Evolutionary conservation across 2,329 filamentous ascomycete species (phyloP).

Genomic region (Xylaria sp.): DNA sequence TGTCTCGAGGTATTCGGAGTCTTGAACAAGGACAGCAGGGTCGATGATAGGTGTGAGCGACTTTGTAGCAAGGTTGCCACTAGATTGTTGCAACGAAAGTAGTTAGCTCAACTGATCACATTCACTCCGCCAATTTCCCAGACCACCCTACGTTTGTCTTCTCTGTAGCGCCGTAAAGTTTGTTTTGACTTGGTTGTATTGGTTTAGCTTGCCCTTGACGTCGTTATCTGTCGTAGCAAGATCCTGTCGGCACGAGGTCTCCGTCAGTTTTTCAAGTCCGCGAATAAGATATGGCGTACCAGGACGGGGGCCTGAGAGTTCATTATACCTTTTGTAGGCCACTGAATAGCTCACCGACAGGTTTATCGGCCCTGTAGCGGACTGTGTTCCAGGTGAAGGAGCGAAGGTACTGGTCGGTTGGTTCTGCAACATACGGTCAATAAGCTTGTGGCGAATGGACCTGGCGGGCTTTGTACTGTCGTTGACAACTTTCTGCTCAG

Average conservation of each 20-base stretch:
- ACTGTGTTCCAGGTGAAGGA: constrained; percentile 97
- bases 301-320: neutral
- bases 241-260: constrained; percentile 66
- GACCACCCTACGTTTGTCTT: constrained; percentile 77
- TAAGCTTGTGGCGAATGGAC: constrained; percentile 37
- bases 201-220: constrained; percentile 91
- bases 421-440: constrained; percentile 68
- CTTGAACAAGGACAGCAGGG: constrained; percentile 80
- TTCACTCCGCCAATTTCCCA: neutral
- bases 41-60: constrained; percentile 91
- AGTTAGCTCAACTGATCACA: constrained; percentile 20
- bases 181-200: constrained; percentile 92
- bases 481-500: constrained; percentile 91
- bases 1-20: constrained; percentile 97
- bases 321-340: constrained; percentile 80
- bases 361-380: constrained; percentile 93
- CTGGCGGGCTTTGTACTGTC: constrained; percentile 72
- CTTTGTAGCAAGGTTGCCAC: constrained; percentile 92
- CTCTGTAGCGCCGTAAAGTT: constrained; percentile 83
- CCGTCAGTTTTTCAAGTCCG: constrained; percentile 30
- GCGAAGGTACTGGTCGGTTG: constrained; percentile 92
- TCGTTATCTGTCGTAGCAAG: constrained; percentile 93
- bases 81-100: constrained; percentile 49
- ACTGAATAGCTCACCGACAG: constrained; percentile 86
- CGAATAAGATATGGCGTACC: neutral